A percentile compares a stretch with the other conserved stretches of the same genome.
These are phyloP conservation scores for Fusarium heterosporum DNA, from an alignment of 2,329 filamentous ascomycete genomes.

Conservation along the genomic window DNA sequence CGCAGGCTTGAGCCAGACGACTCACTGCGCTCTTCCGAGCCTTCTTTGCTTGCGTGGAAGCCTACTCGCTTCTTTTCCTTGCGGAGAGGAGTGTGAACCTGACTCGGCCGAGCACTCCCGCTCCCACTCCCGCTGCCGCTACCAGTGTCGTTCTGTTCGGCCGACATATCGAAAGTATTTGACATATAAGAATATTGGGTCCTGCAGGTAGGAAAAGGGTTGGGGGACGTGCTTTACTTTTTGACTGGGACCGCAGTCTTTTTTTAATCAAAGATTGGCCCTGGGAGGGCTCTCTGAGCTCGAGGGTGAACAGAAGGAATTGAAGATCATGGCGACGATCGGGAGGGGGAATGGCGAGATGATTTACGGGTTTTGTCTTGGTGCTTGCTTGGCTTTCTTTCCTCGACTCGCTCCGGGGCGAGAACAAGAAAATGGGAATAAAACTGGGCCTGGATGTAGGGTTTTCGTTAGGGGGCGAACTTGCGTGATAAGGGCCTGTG, in stretches of 20 bases:
- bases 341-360: slow-evolving; percentile 28
- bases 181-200: slow-evolving; percentile 14
- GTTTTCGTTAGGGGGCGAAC: slow-evolving; percentile 30
- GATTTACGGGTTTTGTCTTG: slow-evolving; percentile 29
- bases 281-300: slow-evolving; percentile 34
- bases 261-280: slow-evolving; percentile 28
- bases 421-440: slow-evolving; percentile 42
- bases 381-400: slow-evolving; percentile 19
- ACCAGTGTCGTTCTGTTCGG: slow-evolving; percentile 47
- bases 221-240: background rate
- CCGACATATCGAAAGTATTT: slow-evolving; percentile 31
- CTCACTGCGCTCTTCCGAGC: slow-evolving; percentile 22
- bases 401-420: slow-evolving; percentile 41
- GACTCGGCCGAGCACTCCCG: slow-evolving; percentile 40
- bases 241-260: slow-evolving; percentile 7
- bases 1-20: slow-evolving; percentile 10
- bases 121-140: slow-evolving; percentile 37
- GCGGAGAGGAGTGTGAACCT: slow-evolving; percentile 49
- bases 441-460: slow-evolving; percentile 45
- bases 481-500: slow-evolving; percentile 47
- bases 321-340: slow-evolving; percentile 39
- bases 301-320: slow-evolving; percentile 26
- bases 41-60: slow-evolving; percentile 52
- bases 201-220: background rate
- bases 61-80: slow-evolving; percentile 58